Conservation (phyloP, 208 protist genomes). For the Angomonas ambiguus region DNA sequence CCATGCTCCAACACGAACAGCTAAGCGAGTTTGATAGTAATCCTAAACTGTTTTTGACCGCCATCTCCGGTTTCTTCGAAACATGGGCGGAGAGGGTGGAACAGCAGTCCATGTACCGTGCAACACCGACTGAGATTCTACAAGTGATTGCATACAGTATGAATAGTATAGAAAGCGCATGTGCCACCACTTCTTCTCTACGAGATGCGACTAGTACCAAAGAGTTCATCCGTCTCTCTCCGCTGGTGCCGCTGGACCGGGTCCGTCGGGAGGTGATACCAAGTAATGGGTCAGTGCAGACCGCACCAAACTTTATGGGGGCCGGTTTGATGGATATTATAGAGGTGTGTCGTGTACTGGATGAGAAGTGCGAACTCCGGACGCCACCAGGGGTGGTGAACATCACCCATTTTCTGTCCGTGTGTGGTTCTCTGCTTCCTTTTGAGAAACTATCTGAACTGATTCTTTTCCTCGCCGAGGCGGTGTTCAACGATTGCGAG, state of each 20-base stretch:
- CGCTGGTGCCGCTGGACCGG: conserved; percentile 16
- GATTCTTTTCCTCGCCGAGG: conserved; percentile 16
- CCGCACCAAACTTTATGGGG: conserved; percentile 17
- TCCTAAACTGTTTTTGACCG: conserved; percentile 26
- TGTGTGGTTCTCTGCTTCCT: conserved; percentile 35
- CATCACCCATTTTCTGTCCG: conserved; percentile 33
- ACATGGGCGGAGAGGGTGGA: conserved; percentile 19
- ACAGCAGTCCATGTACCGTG: conserved; percentile 14
- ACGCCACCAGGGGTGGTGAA: conserved; percentile 28
- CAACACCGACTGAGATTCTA: conserved; percentile 16
- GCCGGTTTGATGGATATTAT: conserved; percentile 31
- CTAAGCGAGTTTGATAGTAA: conserved; percentile 11
- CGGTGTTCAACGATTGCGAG: conserved; percentile 4
- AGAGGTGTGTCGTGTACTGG: conserved; percentile 47
- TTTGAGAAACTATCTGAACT: conserved; percentile 25
- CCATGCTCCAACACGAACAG: conserved; percentile 35
- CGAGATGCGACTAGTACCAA: background rate
- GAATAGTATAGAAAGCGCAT: background rate
- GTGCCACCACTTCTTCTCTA: background rate
- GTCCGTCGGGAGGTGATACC: conserved; percentile 18
- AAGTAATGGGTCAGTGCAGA: background rate
- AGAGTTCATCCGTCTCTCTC: conserved; percentile 16
- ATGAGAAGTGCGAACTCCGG: conserved; percentile 26
- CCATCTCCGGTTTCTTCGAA: conserved; percentile 43
- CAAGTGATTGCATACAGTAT: conserved; percentile 27